phyloP scores from a whole-genome alignment of 192 early-diverging fungal species.

The Podila epicladia region DNA sequence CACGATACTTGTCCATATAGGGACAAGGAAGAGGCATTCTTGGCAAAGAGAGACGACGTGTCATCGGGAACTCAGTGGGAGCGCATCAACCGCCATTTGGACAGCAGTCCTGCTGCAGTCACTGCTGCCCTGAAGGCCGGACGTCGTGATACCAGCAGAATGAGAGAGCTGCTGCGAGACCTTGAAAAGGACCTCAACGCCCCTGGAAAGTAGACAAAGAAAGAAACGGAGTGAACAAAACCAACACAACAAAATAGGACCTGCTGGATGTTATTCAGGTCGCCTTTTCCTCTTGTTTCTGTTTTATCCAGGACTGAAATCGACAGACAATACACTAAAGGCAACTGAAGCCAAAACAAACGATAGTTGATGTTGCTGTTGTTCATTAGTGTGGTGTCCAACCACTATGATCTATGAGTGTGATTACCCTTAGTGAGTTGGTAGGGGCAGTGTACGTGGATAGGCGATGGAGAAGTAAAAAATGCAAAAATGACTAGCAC shows the following conservation, averaged over 20 bases:
- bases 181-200: constrained; percentile 75
- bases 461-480: neutral
- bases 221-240: no score
- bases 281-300: no score
- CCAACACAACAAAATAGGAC: no score
- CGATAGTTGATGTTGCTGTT: neutral
- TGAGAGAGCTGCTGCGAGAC: constrained; percentile 76
- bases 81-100: constrained; percentile 72
- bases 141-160: constrained; percentile 69
- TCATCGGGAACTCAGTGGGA: constrained; percentile 78
- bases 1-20: constrained; percentile 5
- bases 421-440: neutral
- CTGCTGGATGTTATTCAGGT: no score
- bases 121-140: constrained; percentile 50
- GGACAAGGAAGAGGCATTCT: constrained; percentile 53
- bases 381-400: neutral
- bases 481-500: no score
- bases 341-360: neutral
- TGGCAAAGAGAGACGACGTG: constrained; percentile 57
- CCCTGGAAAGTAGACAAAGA: constrained; percentile 60
- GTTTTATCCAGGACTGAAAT: no score
- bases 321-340: neutral
- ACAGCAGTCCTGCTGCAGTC: constrained; percentile 58
- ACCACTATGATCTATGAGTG: neutral
- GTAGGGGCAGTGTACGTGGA: neutral